These are phyloP conservation scores for Lumnitzera racemosa DNA, from an alignment of 345 rosid species.

Conservation along the genomic window DNA sequence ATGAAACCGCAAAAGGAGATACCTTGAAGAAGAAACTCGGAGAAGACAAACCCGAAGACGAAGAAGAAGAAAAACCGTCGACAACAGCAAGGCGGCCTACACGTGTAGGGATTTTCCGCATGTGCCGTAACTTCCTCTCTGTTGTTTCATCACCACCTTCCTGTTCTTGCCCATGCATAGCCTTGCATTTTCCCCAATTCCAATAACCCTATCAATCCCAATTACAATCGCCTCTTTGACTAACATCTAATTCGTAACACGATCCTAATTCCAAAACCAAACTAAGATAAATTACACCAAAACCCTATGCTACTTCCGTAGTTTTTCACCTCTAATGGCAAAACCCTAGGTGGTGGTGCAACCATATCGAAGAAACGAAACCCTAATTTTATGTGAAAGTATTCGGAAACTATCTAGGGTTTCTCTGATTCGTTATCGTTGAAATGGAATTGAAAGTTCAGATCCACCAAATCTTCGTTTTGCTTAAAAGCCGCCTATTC, in stretches of 20 bases:
- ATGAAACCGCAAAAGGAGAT: not conserved
- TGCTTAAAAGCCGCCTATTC: not conserved
- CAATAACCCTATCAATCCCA: not conserved
- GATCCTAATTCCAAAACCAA: constrained; percentile 1
- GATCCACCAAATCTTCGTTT: constrained; percentile 7
- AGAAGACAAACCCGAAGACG: constrained; percentile 33
- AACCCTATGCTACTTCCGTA: not conserved
- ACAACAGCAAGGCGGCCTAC: constrained; percentile 22
- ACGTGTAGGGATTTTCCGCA: constrained; percentile 54
- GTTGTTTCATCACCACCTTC: constrained; percentile 31
- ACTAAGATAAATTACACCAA: not conserved
- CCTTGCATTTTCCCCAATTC: constrained; percentile 51
- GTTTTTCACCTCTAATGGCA: not conserved
- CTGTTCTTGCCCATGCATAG: constrained; percentile 25
- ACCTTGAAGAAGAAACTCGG: constrained; percentile 60
- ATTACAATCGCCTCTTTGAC: constrained; percentile 33
- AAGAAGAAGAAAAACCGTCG: constrained; percentile 33
- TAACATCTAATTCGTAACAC: constrained; percentile 19
- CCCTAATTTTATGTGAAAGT: constrained; percentile 1
- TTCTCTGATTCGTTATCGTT: not conserved
- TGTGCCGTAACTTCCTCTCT: constrained; percentile 32
- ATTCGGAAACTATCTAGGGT: no score
- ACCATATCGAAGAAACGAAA: not conserved
- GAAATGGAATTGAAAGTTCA: not conserved
- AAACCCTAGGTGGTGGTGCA: constrained; percentile 7